Base-by-base conservation (phyloP, 148 eudicot genomes). In the Euryodendron excelsum region DNA sequence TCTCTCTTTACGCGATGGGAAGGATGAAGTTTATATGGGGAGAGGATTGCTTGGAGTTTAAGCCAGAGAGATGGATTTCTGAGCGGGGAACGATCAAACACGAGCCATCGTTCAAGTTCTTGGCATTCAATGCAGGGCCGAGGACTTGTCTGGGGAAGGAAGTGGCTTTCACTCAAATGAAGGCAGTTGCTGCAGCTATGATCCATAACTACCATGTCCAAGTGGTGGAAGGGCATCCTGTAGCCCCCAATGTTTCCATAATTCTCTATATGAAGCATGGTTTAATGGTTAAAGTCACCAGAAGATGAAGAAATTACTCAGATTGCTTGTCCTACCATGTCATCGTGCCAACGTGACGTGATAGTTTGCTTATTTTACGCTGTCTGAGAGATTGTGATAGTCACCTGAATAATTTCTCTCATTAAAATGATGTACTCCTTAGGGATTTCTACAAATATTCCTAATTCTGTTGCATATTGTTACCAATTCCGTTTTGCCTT, bases 221-320 rank as follows among this genome's bases (percentile, higher is more conserved):
- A n/a, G 39, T 83, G 65, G 79, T 69, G 37, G 23, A 90, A 74
- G 84, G 83, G 5, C 83, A 80, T n/a, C 15, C 36, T 23, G 85
- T 84, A 63, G 74, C 77, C 28, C 86, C 87, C 13, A 86, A 86
- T 83, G 75, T 85, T 17, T 90, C 93, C 3, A 77, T 88, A 11
- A 88, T 90, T 44, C 89, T 90, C 48, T 90, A 90, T 75, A 83
- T 86, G 81, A 88, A 76, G 78, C 79, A 85, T 84, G 93, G 93
- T 1, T 81, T 90, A 33, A 90, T 77, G 82, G 93, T 88, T 61
- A 76, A 65, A 63, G 83, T 90, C 63, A 73, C 50, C 45, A 86
- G 74, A 48, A 85, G 87, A 77, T 80, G 88, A 85, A 17, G 7
- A 9, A 52, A 52, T 13, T 9, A 9, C 56, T n/a, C n/a, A n/a